phyloP scores from a whole-genome alignment of 2,329 filamentous ascomycete genomes.

The Aspergillus tamarii region DNA sequence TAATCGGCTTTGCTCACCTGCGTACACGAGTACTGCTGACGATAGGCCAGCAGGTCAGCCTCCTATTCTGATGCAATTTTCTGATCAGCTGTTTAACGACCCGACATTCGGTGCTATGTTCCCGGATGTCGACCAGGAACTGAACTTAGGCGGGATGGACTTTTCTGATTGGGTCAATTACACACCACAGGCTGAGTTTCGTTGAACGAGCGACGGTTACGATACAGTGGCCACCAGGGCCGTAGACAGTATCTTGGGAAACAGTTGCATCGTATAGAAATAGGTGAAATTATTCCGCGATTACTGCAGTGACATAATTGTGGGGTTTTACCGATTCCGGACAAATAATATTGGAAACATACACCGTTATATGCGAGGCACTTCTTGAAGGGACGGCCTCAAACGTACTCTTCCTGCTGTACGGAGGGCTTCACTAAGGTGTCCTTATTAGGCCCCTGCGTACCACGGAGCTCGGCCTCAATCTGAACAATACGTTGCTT shows the following conservation, averaged over 20 bases:
- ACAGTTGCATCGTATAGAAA: neutral
- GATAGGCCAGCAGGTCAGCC: slow-evolving; percentile 24
- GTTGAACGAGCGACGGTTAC: slow-evolving; percentile 7
- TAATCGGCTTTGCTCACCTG: slow-evolving; percentile 41
- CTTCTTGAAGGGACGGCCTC: neutral
- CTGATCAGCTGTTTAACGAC: slow-evolving; percentile 41
- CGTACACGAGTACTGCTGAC: slow-evolving; percentile 23
- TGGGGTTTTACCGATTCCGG: neutral
- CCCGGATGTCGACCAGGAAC: slow-evolving; percentile 35
- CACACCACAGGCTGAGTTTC: slow-evolving; percentile 27
- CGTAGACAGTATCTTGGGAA: neutral
- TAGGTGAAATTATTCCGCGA: neutral
- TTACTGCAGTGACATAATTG: neutral
- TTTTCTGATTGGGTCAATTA: slow-evolving; percentile 47
- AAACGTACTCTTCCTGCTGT: slow-evolving; percentile 26
- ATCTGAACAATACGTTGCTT: slow-evolving; percentile 43
- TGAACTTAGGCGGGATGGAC: slow-evolving; percentile 38
- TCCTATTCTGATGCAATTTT: slow-evolving; percentile 40
- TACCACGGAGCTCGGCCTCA: slow-evolving; percentile 39
- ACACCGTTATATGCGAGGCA: neutral
- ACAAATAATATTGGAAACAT: neutral
- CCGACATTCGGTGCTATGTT: slow-evolving; percentile 41
- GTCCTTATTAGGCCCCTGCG: slow-evolving; percentile 24
- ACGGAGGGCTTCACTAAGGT: slow-evolving; percentile 25
- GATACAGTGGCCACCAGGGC: neutral